Base-by-base conservation (phyloP, 2,329 filamentous ascomycete genomes). In the Chalara sp. region DNA sequence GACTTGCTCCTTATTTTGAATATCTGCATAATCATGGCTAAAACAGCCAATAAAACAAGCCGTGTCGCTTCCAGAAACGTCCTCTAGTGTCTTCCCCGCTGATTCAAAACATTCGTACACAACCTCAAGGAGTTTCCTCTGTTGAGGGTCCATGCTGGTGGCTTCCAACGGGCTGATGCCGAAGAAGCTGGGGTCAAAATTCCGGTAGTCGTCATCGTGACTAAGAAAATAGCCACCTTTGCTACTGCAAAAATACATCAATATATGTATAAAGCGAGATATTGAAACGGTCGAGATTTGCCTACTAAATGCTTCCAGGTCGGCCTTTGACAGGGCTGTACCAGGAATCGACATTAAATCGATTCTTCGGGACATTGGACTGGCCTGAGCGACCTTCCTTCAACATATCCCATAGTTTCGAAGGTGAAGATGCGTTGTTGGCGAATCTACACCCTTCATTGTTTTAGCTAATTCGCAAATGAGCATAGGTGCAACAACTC, bases 101-200 rank as follows among this genome's bases (percentile, higher is more conserved):
- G 62, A n/a, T 50, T 74, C 74, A n/a, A 55, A n/a, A 33, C 40
- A 48, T 29, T 53, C 47, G 28, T 52, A 52, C 6, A 41, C 21
- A n/a, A 46, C 50, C 31, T 79, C 76, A 1, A 79, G 69, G 1
- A 78, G 64, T 28, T 78, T 65, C 13, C 76, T 64, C 56, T 78
- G 75, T 51, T 78, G 75, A 6, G 76, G 75, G 47, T 67, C 65
- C 63, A 67, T 66, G 28, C 62, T 60, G 44, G 61, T 63, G 47
- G 53, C 44, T 39, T 54, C 50, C 13, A 50, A 39, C n/a, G 43
- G 32, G 7, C 53, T 45, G 46, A 58, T 49, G 13, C 39, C 48
- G 29, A 58, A 58, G 37, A 58, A 58, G 6, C 37, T 5, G 13
- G 52, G 44, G 53, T 58, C 56, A 47, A 58, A 56, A 13, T 10